Percentiles rank a stretch among this genome's conserved stretches.
These are phyloP conservation scores for Aspergillus sp. DNA, from an alignment of 2,329 filamentous ascomycete genomes.

Conservation along the genomic window DNA sequence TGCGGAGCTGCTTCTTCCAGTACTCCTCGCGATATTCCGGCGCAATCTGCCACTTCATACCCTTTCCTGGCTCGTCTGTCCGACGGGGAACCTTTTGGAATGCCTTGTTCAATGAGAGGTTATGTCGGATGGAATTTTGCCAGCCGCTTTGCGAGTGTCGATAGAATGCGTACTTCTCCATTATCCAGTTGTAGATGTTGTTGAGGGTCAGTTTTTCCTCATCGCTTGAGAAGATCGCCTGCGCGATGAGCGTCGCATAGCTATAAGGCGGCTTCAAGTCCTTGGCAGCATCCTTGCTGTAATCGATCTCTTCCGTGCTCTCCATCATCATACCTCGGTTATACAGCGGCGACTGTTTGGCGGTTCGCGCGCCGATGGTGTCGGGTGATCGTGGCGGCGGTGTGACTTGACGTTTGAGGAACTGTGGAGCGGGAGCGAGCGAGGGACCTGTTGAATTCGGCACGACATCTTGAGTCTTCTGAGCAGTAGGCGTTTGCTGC, in stretches of 20 bases:
- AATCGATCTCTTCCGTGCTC: constrained; percentile 54
- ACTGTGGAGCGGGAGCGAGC: constrained; percentile 45
- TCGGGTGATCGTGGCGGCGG: constrained; percentile 42
- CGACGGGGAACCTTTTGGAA: constrained; percentile 92
- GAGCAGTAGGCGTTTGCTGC: constrained; percentile 22
- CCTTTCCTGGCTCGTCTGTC: constrained; percentile 94
- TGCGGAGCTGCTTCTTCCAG: constrained; percentile 62
- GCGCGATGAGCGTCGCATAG: constrained; percentile 95
- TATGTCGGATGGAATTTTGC: constrained; percentile 99
- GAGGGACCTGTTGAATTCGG: constrained; percentile 29
- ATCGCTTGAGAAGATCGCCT: constrained; percentile 83
- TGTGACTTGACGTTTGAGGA: constrained; percentile 45
- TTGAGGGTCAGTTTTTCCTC: constrained; percentile 88
- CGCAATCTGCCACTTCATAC: constrained; percentile 98
- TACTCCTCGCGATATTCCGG: constrained; percentile 84
- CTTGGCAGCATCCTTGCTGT: constrained; percentile 76
- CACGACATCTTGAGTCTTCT: constrained; percentile 16
- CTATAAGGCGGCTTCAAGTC: constrained; percentile 95
- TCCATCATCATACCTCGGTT: constrained; percentile 55
- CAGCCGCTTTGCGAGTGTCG: constrained; percentile 81
- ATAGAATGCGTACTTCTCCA: constrained; percentile 89
- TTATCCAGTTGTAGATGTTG: constrained; percentile 94
- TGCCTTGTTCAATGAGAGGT: constrained; percentile 88
- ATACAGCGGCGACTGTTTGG: constrained; percentile 49
- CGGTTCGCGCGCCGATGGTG: constrained; percentile 38